Evolutionary conservation across 2,329 filamentous ascomycete species (phyloP).

Genomic region (Thermochaetoides dissita): DNA sequence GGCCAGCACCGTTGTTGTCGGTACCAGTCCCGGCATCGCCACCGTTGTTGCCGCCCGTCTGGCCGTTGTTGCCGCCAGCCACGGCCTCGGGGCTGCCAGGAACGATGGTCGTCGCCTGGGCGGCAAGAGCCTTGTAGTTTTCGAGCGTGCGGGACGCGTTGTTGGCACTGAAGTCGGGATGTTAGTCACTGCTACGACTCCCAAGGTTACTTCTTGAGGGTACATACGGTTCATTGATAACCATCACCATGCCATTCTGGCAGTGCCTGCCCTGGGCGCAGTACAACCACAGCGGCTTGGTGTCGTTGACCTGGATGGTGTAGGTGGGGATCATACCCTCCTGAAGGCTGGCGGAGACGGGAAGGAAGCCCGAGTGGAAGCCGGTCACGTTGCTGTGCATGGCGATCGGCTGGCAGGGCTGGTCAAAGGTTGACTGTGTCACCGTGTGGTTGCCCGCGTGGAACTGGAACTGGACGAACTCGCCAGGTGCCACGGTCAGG

Average conservation of each 20-base stretch:
- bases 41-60: conserved; percentile 8
- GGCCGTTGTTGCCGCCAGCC: conserved; percentile 8
- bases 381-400: conserved; percentile 39
- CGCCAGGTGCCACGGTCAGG: conserved; percentile 47
- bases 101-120: conserved; percentile 19
- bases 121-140: conserved; percentile 31
- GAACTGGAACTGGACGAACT: conserved; percentile 56
- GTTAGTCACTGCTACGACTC: not conserved
- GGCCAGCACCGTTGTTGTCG: not conserved
- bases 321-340: conserved; percentile 49
- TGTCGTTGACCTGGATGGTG: conserved; percentile 55
- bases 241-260: conserved; percentile 60
- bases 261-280: conserved; percentile 65
- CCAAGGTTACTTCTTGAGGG: not conserved
- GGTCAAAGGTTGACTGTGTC: conserved; percentile 61
- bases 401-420: conserved; percentile 51
- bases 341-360: conserved; percentile 38
- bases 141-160: conserved; percentile 39
- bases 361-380: conserved; percentile 56
- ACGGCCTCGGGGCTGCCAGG: conserved; percentile 15
- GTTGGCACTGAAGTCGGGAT: conserved; percentile 26
- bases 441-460: conserved; percentile 61
- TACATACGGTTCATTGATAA: conserved; percentile 59
- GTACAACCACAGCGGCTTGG: conserved; percentile 64
- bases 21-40: conserved; percentile 10